Base-by-base conservation (phyloP, 192 early-diverging fungal species). In the Podila clonocystis region DNA sequence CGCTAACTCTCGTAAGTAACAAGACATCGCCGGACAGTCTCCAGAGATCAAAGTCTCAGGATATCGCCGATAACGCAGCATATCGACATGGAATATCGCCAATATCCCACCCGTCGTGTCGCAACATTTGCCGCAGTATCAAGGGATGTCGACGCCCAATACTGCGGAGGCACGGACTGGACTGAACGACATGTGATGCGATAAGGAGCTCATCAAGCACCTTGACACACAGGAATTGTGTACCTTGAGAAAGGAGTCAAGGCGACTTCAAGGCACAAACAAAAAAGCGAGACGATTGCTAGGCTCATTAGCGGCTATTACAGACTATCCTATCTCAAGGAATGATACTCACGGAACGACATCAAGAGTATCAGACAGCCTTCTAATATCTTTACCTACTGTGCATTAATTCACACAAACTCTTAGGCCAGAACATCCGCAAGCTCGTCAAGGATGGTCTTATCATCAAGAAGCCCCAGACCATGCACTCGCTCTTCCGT, bases 381-480 rank as follows among this genome's bases (percentile, higher is more conserved):
- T 20, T 15, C 41, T 63, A 74, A 73, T 45, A 50, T 57, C 30
- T 41, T 30, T 50, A 22, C 33, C 36, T n/a, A 33, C 13, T 50
- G 48, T 58, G 5, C 9, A 61, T 34, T 48, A 9, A 41, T 41
- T 61, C 7, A n/a, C 63, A 31, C 29, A 45, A 50, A 17, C 59
- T 65, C 57, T 20, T 72, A 94, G 93, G 94, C 84, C 93, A 96
- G 88, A 95, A 96, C 90, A 94, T 99, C 87, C 93, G 95, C 82
- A 99, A 98, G 93, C 92, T 98, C 62, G 89, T 93, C 87, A 98
- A 98, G 93, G 94, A 95, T 89, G 97, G 97, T 83, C 86, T 97
- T 71, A 96, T 98, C 87, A 94, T 98, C 89, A 93, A 91, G 86
- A 97, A 97, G 93, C 96, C 96, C 72, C 85, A 90, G 82, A 88